Conservation (phyloP, 2,329 filamentous ascomycete species). For the Scedosporium aurantiacum region DNA sequence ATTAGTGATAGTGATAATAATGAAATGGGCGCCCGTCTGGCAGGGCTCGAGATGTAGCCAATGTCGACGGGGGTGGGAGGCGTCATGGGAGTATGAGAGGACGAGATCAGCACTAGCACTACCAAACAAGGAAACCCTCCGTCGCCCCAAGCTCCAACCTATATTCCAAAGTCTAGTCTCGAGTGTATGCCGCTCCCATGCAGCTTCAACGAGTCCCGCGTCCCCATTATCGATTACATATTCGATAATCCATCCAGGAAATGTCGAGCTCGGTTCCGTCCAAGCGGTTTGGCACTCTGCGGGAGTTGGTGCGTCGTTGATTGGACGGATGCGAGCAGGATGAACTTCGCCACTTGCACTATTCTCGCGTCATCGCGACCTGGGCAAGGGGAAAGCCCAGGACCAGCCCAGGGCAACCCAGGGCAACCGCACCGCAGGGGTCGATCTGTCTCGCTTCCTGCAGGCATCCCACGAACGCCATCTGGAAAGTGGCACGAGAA, state of each 20-base stretch:
- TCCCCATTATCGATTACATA: not conserved
- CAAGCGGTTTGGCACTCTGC: not conserved
- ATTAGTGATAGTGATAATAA: not conserved
- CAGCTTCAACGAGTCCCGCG: no score
- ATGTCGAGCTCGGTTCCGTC: not conserved
- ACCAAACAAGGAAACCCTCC: no score
- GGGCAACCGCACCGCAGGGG: not conserved
- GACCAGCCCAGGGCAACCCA: not conserved
- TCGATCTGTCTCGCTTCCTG: no score
- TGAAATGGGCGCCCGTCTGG: not conserved
- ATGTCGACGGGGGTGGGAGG: not conserved
- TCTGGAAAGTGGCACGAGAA: not conserved
- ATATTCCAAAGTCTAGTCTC: no score
- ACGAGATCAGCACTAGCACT: no score
- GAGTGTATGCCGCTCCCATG: no score
- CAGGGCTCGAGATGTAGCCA: not conserved
- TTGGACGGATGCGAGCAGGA: not conserved
- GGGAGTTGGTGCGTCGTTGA: not conserved
- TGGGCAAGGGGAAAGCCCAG: not conserved
- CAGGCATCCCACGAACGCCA: not conserved
- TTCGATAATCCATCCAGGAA: not conserved
- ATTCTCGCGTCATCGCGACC: constrained; percentile 2
- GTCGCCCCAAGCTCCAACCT: no score
- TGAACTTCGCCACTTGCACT: not conserved
- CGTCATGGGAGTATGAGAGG: no score